Conservation (phyloP, 805 yeast genomes). For the Cyberlindnera meyerae region DNA sequence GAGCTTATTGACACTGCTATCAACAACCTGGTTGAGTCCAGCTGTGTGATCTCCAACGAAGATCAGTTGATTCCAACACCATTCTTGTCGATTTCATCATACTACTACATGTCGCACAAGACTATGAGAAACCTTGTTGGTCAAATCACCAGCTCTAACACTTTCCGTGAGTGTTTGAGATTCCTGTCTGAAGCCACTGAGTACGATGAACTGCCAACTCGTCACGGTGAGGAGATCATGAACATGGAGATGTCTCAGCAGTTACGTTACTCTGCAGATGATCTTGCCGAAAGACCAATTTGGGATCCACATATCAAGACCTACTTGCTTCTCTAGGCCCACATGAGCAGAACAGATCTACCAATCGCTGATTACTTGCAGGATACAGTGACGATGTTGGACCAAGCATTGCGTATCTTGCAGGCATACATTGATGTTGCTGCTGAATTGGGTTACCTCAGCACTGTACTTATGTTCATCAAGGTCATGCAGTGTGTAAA, state of each 20-base stretch:
- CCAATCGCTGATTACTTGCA: conserved; percentile 95
- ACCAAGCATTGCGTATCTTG: conserved; percentile 87
- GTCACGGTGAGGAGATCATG: conserved; percentile 54
- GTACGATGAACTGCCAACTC: conserved; percentile 81
- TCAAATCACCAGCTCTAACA: conserved; percentile 39
- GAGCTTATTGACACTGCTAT: conserved; percentile 67
- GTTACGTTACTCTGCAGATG: conserved; percentile 57
- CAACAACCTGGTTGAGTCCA: conserved; percentile 61
- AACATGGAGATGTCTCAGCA: conserved; percentile 78
- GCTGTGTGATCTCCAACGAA: conserved; percentile 55
- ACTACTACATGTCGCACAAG: conserved; percentile 87
- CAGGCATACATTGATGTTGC: conserved; percentile 92
- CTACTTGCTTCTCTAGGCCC: conserved; percentile 83
- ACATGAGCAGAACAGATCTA: conserved; percentile 74
- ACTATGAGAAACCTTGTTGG: conserved; percentile 69
- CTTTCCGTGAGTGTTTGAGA: conserved; percentile 71
- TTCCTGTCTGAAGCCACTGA: conserved; percentile 89
- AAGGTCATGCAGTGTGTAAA: conserved; percentile 80
- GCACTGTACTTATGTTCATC: conserved; percentile 57
- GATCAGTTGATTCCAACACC: conserved; percentile 61
- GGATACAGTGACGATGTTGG: conserved; percentile 88
- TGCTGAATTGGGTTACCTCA: conserved; percentile 71
- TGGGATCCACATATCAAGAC: conserved; percentile 79
- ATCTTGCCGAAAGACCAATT: conserved; percentile 71
- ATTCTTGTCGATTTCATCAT: conserved; percentile 78